Percentiles rank a stretch among this genome's conserved stretches.
Conservation (phyloP, 169 alveolate species). For the Blepharisma undulans region DNA sequence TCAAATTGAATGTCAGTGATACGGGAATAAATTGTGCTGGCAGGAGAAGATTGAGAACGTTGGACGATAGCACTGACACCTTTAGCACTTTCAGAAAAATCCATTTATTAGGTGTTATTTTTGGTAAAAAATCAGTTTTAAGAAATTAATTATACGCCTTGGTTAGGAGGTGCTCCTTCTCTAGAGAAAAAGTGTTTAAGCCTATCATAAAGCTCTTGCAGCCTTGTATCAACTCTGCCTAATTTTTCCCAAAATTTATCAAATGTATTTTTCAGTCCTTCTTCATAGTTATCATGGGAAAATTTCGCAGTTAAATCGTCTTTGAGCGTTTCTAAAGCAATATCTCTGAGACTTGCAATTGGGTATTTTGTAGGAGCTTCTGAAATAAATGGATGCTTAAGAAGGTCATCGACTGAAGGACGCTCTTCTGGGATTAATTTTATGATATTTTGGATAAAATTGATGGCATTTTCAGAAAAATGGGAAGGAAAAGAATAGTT, state of each 20-base stretch:
- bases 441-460: conserved; percentile 6
- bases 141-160: no score
- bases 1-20: neutral
- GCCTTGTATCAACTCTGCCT: neutral
- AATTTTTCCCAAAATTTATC: neutral
- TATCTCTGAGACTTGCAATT: neutral
- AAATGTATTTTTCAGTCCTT: neutral
- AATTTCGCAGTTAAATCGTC: neutral
- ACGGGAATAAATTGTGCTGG: neutral
- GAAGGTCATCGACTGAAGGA: conserved; percentile 25
- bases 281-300: neutral
- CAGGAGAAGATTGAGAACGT: no score
- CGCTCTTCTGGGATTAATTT: conserved; percentile 30
- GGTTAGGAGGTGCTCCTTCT: no score
- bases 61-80: neutral
- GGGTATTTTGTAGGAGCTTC: conserved; percentile 23
- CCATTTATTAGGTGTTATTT: neutral
- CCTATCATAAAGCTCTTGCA: neutral
- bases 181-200: no score
- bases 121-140: no score
- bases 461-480: conserved; percentile 36
- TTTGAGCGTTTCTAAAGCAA: neutral
- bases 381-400: neutral
- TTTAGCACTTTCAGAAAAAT: neutral
- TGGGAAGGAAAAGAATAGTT: conserved; percentile 55